phyloP scores from a whole-genome alignment of 345 rosid genomes.

The Carallia pectinifolia region DNA sequence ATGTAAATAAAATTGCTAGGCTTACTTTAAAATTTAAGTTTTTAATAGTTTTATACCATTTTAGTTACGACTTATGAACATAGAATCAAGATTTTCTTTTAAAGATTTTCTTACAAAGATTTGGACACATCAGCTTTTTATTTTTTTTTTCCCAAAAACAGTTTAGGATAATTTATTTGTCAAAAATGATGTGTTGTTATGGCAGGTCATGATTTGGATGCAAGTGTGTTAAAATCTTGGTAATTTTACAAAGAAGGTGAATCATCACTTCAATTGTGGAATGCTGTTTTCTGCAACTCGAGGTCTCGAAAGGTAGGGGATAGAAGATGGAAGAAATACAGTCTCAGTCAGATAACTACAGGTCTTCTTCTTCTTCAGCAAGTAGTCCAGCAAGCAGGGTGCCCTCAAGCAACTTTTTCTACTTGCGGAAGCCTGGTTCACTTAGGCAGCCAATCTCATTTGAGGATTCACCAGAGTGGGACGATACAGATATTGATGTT shows the following conservation, averaged over 20 bases:
- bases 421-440: slow-evolving; percentile 88
- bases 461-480: slow-evolving; percentile 99
- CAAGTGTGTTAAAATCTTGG: background rate
- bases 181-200: too few relatives aligned
- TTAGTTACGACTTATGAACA: background rate
- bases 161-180: background rate
- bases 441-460: slow-evolving; percentile 91
- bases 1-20: too few relatives aligned
- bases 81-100: background rate
- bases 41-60: background rate
- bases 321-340: slow-evolving; percentile 92
- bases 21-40: too few relatives aligned
- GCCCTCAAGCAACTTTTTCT: slow-evolving; percentile 92
- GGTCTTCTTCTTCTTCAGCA: slow-evolving; percentile 96
- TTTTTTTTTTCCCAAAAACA: too few relatives aligned
- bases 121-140: background rate
- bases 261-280: slow-evolving; percentile 7
- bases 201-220: background rate
- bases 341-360: slow-evolving; percentile 81
- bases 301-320: slow-evolving; percentile 23
- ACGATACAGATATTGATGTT: slow-evolving; percentile 73
- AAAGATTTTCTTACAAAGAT: background rate
- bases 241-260: slow-evolving; percentile 8
- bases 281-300: slow-evolving; percentile 15
- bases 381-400: slow-evolving; percentile 98